A percentile compares a stretch with the other conserved stretches of the same genome.
phyloP scores from a whole-genome alignment of 2,329 filamentous ascomycete genomes.

The Fusarium nematophilum region DNA sequence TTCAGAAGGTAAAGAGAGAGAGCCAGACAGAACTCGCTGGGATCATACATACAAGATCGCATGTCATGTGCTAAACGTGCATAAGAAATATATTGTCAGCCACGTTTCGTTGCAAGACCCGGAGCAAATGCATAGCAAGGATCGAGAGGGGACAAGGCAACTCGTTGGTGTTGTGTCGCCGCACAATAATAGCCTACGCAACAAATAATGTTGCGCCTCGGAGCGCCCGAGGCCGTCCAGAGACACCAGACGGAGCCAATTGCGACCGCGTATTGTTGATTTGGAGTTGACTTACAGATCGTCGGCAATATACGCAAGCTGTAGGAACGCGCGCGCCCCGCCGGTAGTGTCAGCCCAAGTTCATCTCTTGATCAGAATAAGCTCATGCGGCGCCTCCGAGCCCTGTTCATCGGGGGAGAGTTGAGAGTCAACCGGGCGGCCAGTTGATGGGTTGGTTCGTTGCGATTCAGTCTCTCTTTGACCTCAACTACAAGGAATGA shows the following conservation, averaged over 20 bases:
- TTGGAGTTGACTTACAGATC: constrained; percentile 78
- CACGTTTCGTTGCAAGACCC: constrained; percentile 31
- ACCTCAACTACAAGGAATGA: constrained; percentile 26
- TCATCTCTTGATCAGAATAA: constrained; percentile 37
- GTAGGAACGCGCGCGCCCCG: constrained; percentile 34
- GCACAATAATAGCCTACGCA: constrained; percentile 22
- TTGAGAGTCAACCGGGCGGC: constrained; percentile 21
- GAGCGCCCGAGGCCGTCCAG: constrained; percentile 25
- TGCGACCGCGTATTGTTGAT: constrained; percentile 40
- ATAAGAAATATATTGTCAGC: constrained; percentile 42
- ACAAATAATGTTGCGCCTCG: constrained; percentile 29
- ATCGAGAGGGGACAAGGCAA: constrained; percentile 17
- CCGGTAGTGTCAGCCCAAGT: constrained; percentile 50
- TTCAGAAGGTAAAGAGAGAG: constrained; percentile 13
- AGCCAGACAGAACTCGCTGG: constrained; percentile 38
- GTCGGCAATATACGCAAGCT: constrained; percentile 90
- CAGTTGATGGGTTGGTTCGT: constrained; percentile 26
- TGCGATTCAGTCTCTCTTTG: constrained; percentile 13
- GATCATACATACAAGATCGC: constrained; percentile 79
- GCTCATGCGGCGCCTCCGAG: constrained; percentile 23
- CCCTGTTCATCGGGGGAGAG: constrained; percentile 3
- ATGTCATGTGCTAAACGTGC: constrained; percentile 82
- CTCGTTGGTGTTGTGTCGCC: constrained; percentile 29
- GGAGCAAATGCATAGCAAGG: constrained; percentile 26
- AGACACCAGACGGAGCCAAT: constrained; percentile 33